Percentiles rank a stretch among this genome's conserved stretches.
These are phyloP conservation scores for Psilocybe azurescens DNA, from an alignment of 768 basidiomycete genomes.

Conservation along the genomic window DNA sequence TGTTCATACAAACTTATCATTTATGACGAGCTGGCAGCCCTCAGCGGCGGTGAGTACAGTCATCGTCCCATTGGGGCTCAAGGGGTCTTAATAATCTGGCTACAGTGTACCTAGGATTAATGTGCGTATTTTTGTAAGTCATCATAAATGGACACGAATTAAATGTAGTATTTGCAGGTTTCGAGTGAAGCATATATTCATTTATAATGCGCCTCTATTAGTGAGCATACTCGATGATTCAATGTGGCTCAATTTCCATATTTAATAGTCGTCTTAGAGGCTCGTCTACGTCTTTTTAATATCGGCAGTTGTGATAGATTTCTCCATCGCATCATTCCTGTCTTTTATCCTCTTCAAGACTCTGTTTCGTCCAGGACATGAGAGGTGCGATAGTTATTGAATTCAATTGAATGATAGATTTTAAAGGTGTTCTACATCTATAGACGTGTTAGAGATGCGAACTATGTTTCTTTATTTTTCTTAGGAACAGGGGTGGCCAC, in stretches of 20 bases:
- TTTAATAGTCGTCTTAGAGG: neutral
- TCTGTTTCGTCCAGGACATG: constrained; percentile 1
- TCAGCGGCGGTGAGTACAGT: no score
- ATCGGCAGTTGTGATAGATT: neutral
- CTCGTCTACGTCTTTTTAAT: neutral
- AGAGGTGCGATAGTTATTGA: neutral
- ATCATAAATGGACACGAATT: no score
- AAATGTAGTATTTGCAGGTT: neutral
- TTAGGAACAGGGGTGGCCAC: constrained; percentile 17
- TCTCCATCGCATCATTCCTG: constrained; percentile 12
- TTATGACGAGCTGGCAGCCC: no score
- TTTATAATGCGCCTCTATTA: neutral
- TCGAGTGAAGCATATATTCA: neutral
- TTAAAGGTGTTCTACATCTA: neutral
- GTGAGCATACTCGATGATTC: neutral
- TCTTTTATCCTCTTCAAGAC: constrained; percentile 16
- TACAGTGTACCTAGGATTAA: neutral
- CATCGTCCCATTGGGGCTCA: no score
- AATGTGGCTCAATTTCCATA: neutral
- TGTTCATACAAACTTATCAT: no score
- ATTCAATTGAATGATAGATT: neutral
- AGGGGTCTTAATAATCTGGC: neutral
- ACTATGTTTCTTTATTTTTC: constrained; percentile 18
- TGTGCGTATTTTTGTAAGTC: neutral
- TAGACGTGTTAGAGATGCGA: constrained; percentile 11